Evolutionary conservation across 2,329 filamentous ascomycete genomes (phyloP), one percentile per base, ranked within the genome.

Genomic region (Cladosporium sphaerospermum): DNA sequence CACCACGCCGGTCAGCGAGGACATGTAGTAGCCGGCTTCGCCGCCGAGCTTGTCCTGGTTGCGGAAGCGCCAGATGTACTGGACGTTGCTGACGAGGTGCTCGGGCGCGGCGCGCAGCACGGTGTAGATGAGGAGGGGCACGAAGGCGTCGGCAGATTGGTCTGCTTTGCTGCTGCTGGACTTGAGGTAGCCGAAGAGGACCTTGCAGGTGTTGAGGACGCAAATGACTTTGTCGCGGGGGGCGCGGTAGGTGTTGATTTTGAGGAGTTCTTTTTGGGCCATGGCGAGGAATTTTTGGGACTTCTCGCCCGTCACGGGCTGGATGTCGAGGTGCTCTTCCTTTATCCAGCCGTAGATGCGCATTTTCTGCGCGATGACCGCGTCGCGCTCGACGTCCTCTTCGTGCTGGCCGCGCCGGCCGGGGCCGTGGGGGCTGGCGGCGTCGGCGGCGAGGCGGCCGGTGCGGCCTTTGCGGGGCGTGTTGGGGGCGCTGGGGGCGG

Each of bases 191-290:
- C 92, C 93, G 70, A 99, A 97, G 58, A 99, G 97, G 58, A 99
- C 95, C 72, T 99, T 99, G 81, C 93, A 99, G 73, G 91, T 96
- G 72, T 99, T 99, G 53, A 99, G 75, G 43, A 97, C 89, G 69
- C 93, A 99, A 46, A 99, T 97, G 52, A 99, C 93, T 72, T 99
- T 99, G 75, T 99, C 93, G 62, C 93, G 78, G 3, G 93, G 93
- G n/a, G 93, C 93, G 61, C 95, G 83, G 67, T 99, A 99, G 8
- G 88, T 93, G 65, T 92, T 95, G 65, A 99, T 96, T 70, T 99
- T 99, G 36, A 95, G 74, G 11, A 99, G 77, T 71, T 99, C 93
- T 79, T 96, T 89, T 66, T 96, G 90, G 16, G 93, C 93, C 39
- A 99, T 76, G 58, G 83, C 82, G 50, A 99, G 75, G 66, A 99